Evolutionary conservation across 139 green algal species (phyloP).

Genomic region (Nannochloris sp.): DNA sequence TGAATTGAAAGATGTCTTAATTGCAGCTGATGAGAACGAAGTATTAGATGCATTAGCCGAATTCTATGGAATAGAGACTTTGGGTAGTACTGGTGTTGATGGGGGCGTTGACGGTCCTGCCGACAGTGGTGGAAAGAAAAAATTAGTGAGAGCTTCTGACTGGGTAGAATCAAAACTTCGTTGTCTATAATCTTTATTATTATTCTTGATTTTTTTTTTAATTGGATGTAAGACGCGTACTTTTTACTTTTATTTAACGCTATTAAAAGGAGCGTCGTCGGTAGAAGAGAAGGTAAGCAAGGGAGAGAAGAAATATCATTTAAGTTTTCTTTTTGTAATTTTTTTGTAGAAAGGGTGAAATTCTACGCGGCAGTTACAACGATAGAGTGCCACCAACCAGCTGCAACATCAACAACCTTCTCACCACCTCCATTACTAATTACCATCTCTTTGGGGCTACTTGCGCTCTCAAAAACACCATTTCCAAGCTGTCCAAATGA

Average conservation of each 20-base stretch:
- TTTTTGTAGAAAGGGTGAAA: too few species aligned
- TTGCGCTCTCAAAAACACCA: not conserved
- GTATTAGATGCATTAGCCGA: conserved; percentile 38
- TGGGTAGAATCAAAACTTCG: not conserved
- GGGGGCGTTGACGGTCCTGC: not conserved
- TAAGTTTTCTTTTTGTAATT: not conserved
- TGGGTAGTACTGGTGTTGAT: not conserved
- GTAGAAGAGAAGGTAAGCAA: not conserved
- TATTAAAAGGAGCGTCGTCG: not conserved
- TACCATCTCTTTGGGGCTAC: not conserved
- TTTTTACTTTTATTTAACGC: not conserved
- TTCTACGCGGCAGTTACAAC: too few species aligned
- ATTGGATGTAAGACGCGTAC: too few species aligned
- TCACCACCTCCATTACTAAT: not conserved
- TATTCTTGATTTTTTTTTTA: not conserved
- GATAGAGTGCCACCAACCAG: conserved; percentile 42
- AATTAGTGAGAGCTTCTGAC: not conserved
- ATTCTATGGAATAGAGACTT: conserved; percentile 34
- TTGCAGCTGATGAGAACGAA: conserved; percentile 39
- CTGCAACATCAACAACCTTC: conserved; percentile 16
- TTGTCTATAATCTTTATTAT: not conserved
- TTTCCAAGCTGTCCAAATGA: conserved; percentile 41
- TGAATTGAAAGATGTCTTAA: conserved; percentile 43
- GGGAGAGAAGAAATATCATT: not conserved
- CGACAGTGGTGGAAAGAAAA: too few species aligned